Evolutionary conservation across 2,329 filamentous ascomycete genomes (phyloP), one percentile per base, ranked within the genome.

Genomic region (Penicillium sp.): DNA sequence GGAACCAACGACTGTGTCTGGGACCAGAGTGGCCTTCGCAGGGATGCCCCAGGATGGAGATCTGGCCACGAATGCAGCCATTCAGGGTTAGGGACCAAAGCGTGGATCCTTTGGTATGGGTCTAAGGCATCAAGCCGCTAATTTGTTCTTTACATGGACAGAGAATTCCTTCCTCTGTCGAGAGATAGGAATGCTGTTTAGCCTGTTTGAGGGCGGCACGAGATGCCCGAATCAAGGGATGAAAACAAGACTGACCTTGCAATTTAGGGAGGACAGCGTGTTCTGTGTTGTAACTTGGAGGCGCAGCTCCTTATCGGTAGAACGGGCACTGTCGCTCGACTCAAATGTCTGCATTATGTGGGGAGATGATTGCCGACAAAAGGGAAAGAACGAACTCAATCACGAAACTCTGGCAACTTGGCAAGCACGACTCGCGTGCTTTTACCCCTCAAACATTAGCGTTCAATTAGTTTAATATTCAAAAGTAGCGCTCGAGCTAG

Each of bases 151-250:
- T 51, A 37, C 34, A 58, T 52, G 49, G 55, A 52, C 47, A 57
- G 55, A 17, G 34, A 48, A 62, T 62, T 50, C 59, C 25, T 61
- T 52, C 49, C 48, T 8, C 25, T 31, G 15, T 17, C 17, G 39
- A 49, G 55, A 38, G 53, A 57, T 39, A 28, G 54, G 64, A 63
- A 67, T 67, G 65, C 42, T 35, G 42, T 12, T 37, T 12, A 14
- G 31, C 64, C 42, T 35, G 42, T 12, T 31, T 12, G 11, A 35
- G 37, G 35, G 57, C 45, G 34, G 57, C 57, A 60, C 55, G 38
- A 58, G 37, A 59, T 34, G 15, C 34, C 42, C 31, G 45, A 54
- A 67, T 64, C 62, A 25, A 67, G 65, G 65, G 65, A 61, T 67
- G 57, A 57, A 57, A 60, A 52, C 60, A 63, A 49, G 38, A 34